phyloP scores from a whole-genome alignment of 2,329 filamentous ascomycete species.

The Akanthomyces uredinophilus region DNA sequence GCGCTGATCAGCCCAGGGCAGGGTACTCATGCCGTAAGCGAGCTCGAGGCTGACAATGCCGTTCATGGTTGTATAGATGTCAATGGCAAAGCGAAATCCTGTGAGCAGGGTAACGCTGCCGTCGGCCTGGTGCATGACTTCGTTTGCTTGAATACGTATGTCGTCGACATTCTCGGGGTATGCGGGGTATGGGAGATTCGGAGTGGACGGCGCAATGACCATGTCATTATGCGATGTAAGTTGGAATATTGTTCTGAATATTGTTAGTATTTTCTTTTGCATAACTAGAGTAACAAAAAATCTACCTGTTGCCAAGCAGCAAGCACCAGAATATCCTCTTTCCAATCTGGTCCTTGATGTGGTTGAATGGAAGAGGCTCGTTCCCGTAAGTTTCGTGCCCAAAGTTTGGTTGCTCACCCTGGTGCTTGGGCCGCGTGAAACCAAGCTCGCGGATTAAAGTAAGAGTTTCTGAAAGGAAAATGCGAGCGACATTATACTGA shows the following conservation, averaged over 20 bases:
- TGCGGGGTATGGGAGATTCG: slow-evolving; percentile 70
- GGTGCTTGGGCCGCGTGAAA: slow-evolving; percentile 52
- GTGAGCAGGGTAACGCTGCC: slow-evolving; percentile 65
- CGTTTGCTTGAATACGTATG: slow-evolving; percentile 66
- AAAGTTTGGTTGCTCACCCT: slow-evolving; percentile 34
- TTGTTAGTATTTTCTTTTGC: not conserved
- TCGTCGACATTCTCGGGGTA: slow-evolving; percentile 81
- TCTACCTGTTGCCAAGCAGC: slow-evolving; percentile 65
- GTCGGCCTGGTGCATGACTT: slow-evolving; percentile 65
- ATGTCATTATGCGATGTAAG: slow-evolving; percentile 66
- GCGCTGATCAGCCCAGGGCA: slow-evolving; percentile 75
- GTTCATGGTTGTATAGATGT: slow-evolving; percentile 77
- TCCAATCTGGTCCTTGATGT: slow-evolving; percentile 67
- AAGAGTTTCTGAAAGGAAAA: slow-evolving; percentile 69
- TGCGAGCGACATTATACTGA: slow-evolving; percentile 59
- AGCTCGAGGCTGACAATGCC: slow-evolving; percentile 73
- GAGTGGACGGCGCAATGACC: slow-evolving; percentile 70
- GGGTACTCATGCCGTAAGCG: slow-evolving; percentile 71
- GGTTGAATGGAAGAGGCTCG: slow-evolving; percentile 52
- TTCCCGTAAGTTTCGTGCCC: slow-evolving; percentile 34
- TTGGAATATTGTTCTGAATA: slow-evolving; percentile 65
- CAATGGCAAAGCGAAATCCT: slow-evolving; percentile 75
- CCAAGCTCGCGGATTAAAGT: slow-evolving; percentile 64
- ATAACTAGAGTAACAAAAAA: not conserved
- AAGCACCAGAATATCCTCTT: slow-evolving; percentile 82